phyloP scores from a whole-genome alignment of 1,139 yeast genomes.

The Pneumocystis oryctolagi region DNA sequence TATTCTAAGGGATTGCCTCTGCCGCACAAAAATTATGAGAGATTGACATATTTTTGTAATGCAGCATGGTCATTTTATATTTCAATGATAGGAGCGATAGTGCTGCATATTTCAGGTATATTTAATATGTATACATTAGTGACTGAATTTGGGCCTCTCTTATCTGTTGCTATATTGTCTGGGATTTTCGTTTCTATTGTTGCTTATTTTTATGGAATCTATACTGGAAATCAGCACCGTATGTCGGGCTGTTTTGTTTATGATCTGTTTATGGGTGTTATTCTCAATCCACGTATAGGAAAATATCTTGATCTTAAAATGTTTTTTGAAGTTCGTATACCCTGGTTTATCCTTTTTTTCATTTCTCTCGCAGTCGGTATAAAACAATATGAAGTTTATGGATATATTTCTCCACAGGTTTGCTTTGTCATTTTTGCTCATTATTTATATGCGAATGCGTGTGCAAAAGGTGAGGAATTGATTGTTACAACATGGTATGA shows the following conservation, averaged over 20 bases:
- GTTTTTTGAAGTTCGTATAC: slow-evolving; percentile 93
- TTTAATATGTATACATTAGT: slow-evolving; percentile 60
- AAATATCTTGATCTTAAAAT: slow-evolving; percentile 70
- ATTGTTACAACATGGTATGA: slow-evolving; percentile 84
- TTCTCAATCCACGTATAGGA: slow-evolving; percentile 89
- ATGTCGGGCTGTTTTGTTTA: slow-evolving; percentile 85
- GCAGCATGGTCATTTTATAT: slow-evolving; percentile 75
- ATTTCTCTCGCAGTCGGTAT: slow-evolving; percentile 58
- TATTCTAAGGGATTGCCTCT: slow-evolving; percentile 93
- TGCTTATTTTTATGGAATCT: slow-evolving; percentile 35
- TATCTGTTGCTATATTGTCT: slow-evolving; percentile 74
- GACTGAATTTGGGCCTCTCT: slow-evolving; percentile 76
- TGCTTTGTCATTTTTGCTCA: slow-evolving; percentile 64
- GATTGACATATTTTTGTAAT: slow-evolving; percentile 83
- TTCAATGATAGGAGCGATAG: slow-evolving; percentile 42
- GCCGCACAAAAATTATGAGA: slow-evolving; percentile 59
- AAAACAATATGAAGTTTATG: slow-evolving; percentile 68
- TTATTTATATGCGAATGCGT: slow-evolving; percentile 91
- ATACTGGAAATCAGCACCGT: slow-evolving; percentile 43
- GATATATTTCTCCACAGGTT: slow-evolving; percentile 65
- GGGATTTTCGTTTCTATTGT: slow-evolving; percentile 62
- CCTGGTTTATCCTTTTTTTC: slow-evolving; percentile 86
- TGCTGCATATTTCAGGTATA: slow-evolving; percentile 55
- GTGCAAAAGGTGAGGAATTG: slow-evolving; percentile 93
- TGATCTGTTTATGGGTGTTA: slow-evolving; percentile 94